These are phyloP conservation scores for Trametes hirsuta DNA, from an alignment of 1,284 basidiomycete species.

Conservation along the genomic window DNA sequence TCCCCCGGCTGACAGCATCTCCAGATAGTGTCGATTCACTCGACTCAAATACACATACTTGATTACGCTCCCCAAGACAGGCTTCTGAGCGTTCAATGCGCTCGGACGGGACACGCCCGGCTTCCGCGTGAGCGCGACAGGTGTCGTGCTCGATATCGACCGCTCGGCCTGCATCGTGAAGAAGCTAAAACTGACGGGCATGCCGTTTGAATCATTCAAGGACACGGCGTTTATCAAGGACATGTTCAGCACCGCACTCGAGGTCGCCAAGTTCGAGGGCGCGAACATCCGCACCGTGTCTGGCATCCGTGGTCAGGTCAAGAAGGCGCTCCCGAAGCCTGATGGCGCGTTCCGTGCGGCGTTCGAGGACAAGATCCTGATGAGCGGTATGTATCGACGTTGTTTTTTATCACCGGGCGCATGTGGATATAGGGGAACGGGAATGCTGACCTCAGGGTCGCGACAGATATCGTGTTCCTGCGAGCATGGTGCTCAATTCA, in stretches of 20 bases:
- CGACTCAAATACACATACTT: no score
- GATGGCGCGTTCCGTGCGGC: constrained; percentile 96
- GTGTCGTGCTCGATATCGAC: constrained; percentile 94
- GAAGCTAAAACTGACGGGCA: constrained; percentile 96
- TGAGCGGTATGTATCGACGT: constrained; percentile 73
- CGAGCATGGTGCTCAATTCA: constrained; percentile 97
- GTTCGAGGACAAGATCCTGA: constrained; percentile 97
- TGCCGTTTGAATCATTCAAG: constrained; percentile 97
- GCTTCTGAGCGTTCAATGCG: constrained; percentile 97
- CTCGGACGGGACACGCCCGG: constrained; percentile 67
- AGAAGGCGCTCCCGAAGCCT: constrained; percentile 92
- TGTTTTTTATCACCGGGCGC: background rate
- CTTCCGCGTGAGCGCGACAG: constrained; percentile 93
- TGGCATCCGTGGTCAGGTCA: constrained; percentile 95
- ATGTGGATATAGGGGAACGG: no score
- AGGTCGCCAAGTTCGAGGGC: constrained; percentile 98
- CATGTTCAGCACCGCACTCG: constrained; percentile 93
- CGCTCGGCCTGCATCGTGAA: constrained; percentile 95
- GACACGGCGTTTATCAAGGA: constrained; percentile 99
- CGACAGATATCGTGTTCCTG: constrained; percentile 90
- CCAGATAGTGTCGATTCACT: no score
- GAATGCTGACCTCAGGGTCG: background rate
- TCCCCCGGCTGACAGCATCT: no score
- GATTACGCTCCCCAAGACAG: constrained; percentile 95
- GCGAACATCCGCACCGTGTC: constrained; percentile 95